Conservation (phyloP, 768 basidiomycete genomes). For the Rhodocollybia butyracea region DNA sequence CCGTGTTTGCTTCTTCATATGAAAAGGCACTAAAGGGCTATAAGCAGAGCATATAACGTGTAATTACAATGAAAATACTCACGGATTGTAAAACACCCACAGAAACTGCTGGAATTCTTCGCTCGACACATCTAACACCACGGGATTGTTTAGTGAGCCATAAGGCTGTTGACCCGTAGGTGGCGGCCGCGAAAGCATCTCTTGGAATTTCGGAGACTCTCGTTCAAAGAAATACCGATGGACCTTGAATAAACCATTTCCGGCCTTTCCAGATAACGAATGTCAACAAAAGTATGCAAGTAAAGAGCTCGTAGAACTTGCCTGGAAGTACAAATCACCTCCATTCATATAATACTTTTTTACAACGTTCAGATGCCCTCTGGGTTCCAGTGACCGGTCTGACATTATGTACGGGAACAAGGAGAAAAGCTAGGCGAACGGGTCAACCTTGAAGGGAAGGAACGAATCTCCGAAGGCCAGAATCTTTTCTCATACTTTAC, state of each 20-base stretch:
- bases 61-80: slow-evolving; percentile 13
- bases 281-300: background rate
- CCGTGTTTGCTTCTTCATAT: slow-evolving; percentile 35
- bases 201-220: slow-evolving; percentile 19
- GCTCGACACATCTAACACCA: slow-evolving; percentile 22
- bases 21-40: slow-evolving; percentile 1
- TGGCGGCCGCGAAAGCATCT: slow-evolving; percentile 10
- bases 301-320: background rate
- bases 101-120: slow-evolving; percentile 42
- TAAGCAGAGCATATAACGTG: background rate
- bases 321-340: slow-evolving; percentile 5
- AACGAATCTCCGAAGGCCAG: background rate
- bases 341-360: slow-evolving; percentile 7
- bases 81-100: slow-evolving; percentile 52
- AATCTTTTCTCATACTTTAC: background rate
- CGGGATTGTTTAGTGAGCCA: background rate
- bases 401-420: background rate
- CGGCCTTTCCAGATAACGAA: background rate
- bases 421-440: background rate
- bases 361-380: background rate
- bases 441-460: background rate
- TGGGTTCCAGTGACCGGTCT: background rate
- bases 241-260: slow-evolving; percentile 18
- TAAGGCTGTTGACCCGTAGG: background rate
- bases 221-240: slow-evolving; percentile 30